A percentile compares a stretch with the other conserved stretches of the same genome.
phyloP scores from a whole-genome alignment of 305 asterid genomes.

The Lippia alba region DNA sequence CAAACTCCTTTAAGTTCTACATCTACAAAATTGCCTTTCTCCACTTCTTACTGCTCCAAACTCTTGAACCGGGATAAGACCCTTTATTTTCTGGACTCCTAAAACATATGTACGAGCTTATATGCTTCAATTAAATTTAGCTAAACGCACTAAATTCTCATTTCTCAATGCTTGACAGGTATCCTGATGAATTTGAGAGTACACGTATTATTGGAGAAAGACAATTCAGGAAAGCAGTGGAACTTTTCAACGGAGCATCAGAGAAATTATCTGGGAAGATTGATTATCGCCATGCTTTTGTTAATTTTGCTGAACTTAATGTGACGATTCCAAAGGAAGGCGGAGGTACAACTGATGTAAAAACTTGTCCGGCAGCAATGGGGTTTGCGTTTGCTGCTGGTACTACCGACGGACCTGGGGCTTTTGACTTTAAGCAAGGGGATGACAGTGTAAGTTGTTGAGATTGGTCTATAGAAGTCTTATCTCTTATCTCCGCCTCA shows the following conservation, averaged over 20 bases:
- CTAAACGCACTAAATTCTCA: slow-evolving; percentile 7
- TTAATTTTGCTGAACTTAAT: slow-evolving; percentile 81
- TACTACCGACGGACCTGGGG: slow-evolving; percentile 99
- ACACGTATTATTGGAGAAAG: slow-evolving; percentile 94
- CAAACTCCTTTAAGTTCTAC: no score
- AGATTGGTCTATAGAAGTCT: slow-evolving; percentile 26
- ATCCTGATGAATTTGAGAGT: slow-evolving; percentile 95
- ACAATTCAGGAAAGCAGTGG: slow-evolving; percentile 80
- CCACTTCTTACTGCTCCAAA: no score
- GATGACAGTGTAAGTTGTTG: slow-evolving; percentile 67
- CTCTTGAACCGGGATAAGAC: no score
- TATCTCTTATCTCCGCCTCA: slow-evolving; percentile 16
- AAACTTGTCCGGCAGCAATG: slow-evolving; percentile 99
- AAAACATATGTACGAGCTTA: no score
- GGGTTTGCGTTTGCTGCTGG: slow-evolving; percentile 99
- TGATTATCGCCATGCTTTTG: slow-evolving; percentile 78
- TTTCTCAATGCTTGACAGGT: slow-evolving; percentile 53
- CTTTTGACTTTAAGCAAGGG: slow-evolving; percentile 98
- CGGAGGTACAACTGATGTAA: slow-evolving; percentile 60
- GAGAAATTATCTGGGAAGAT: slow-evolving; percentile 79
- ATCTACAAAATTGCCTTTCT: no score
- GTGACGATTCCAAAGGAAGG: slow-evolving; percentile 71
- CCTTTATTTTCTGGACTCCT: no score
- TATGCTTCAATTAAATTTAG: no score
- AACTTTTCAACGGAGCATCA: slow-evolving; percentile 75